Evolutionary conservation across 345 rosid genomes (phyloP).

Genomic region (Eucalyptus erythrocorys): DNA sequence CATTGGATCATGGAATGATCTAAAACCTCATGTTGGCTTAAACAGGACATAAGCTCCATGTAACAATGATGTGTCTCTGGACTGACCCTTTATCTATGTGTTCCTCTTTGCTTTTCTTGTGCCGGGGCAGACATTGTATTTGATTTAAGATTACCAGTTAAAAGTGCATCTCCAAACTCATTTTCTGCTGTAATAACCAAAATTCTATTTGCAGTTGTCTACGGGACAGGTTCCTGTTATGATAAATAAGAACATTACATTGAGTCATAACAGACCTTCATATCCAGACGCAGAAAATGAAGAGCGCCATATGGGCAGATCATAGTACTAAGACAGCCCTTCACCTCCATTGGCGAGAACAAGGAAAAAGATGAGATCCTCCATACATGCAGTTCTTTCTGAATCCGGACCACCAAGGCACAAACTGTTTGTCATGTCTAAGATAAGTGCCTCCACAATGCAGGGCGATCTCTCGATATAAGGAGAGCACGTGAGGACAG

Average conservation of each 20-base stretch:
- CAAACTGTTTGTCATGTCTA: slow-evolving; percentile 4
- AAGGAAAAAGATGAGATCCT: neutral
- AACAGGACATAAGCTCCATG: neutral
- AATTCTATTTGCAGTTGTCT: neutral
- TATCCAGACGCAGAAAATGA: neutral
- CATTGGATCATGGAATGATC: neutral
- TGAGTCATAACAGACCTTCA: neutral
- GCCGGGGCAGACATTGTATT: neutral
- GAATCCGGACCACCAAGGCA: neutral
- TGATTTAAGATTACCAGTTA: neutral
- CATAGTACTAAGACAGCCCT: neutral
- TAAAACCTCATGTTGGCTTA: neutral
- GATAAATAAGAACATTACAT: neutral
- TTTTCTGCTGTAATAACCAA: neutral
- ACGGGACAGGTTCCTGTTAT: neutral
- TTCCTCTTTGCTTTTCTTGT: neutral
- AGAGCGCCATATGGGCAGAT: neutral
- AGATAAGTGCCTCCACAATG: slow-evolving; percentile 48
- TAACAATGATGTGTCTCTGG: neutral
- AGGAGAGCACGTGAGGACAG: slow-evolving; percentile 56
- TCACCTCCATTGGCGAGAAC: neutral
- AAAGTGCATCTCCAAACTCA: neutral
- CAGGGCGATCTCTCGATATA: slow-evolving; percentile 91
- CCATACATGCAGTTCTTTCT: neutral
- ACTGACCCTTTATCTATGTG: neutral